Evolutionary conservation across 2,329 filamentous ascomycete genomes (phyloP).

Genomic region (Colletotrichum agaves): DNA sequence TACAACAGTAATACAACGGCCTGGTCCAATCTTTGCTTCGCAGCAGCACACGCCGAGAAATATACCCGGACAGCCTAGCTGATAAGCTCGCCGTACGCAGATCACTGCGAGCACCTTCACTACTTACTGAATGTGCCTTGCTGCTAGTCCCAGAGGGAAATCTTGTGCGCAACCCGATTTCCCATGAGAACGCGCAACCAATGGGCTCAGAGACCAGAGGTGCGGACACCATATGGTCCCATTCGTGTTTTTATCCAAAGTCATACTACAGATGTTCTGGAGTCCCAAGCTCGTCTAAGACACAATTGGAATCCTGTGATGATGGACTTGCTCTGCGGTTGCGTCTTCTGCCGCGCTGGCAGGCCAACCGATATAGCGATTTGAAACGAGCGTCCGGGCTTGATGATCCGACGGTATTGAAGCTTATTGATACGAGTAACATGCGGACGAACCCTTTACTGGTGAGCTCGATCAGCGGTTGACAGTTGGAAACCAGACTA

Average conservation of each 20-base stretch:
- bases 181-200: constrained; percentile 13
- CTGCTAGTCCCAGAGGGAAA: constrained; percentile 4
- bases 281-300: not conserved
- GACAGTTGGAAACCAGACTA: constrained; percentile 32
- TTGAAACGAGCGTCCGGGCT: constrained; percentile 28
- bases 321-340: not conserved
- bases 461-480: constrained; percentile 7
- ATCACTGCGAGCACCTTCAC: constrained; percentile 21
- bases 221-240: constrained; percentile 1
- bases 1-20: constrained; percentile 33
- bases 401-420: constrained; percentile 21
- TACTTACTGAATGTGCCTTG: not conserved
- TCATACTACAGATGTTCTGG: not conserved
- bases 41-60: constrained; percentile 11
- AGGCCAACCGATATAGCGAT: not conserved
- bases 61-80: constrained; percentile 7
- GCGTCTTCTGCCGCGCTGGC: not conserved
- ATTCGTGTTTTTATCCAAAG: too few species aligned
- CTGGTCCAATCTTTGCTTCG: constrained; percentile 25
- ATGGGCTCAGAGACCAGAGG: not conserved
- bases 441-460: constrained; percentile 22
- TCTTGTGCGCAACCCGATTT: constrained; percentile 21
- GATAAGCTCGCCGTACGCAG: constrained; percentile 18
- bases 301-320: not conserved
- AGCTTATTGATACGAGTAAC: not conserved